A percentile compares a stretch with the other conserved stretches of the same genome.
Evolutionary conservation across 768 basidiomycete genomes (phyloP).

Genomic region (Russula brevipes): DNA sequence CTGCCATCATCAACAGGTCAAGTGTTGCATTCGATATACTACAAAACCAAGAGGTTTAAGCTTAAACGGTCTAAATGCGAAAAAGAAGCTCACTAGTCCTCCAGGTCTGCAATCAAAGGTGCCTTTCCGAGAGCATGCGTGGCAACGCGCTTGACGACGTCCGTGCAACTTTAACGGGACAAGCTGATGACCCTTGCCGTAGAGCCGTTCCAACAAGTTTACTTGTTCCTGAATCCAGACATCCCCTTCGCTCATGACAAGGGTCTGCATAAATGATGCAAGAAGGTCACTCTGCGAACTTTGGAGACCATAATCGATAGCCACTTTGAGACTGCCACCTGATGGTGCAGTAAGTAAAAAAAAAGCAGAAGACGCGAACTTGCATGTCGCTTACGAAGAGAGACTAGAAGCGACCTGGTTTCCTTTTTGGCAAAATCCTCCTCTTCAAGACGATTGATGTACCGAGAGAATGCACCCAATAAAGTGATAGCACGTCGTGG

Average conservation of each 20-base stretch:
- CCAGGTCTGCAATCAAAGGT: slow-evolving; percentile 70
- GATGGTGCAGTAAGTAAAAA: slow-evolving; percentile 3
- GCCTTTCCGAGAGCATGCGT: slow-evolving; percentile 80
- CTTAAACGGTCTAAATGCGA: neutral
- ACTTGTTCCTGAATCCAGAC: slow-evolving; percentile 77
- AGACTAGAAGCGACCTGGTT: slow-evolving; percentile 70
- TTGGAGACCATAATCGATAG: slow-evolving; percentile 83
- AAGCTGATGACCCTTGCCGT: slow-evolving; percentile 56
- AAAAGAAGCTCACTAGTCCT: slow-evolving; percentile 73
- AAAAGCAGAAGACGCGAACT: neutral
- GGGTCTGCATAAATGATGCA: slow-evolving; percentile 88
- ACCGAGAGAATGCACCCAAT: slow-evolving; percentile 86
- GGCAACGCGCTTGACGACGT: slow-evolving; percentile 78
- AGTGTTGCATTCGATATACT: slow-evolving; percentile 87
- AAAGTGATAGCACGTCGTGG: slow-evolving; percentile 83
- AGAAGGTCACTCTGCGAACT: slow-evolving; percentile 78
- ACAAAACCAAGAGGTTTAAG: neutral
- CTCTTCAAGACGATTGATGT: slow-evolving; percentile 84
- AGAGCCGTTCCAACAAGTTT: slow-evolving; percentile 66
- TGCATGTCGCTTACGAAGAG: slow-evolving; percentile 52
- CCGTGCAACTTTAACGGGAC: slow-evolving; percentile 72
- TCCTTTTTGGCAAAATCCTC: slow-evolving; percentile 62
- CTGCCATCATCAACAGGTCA: slow-evolving; percentile 76
- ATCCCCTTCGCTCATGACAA: slow-evolving; percentile 96
- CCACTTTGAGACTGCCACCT: slow-evolving; percentile 85